A percentile compares a stretch with the other conserved stretches of the same genome.
Evolutionary conservation across 495 filamentous ascomycete species (phyloP).

Genomic region (Penicillium cosmopolitanum): DNA sequence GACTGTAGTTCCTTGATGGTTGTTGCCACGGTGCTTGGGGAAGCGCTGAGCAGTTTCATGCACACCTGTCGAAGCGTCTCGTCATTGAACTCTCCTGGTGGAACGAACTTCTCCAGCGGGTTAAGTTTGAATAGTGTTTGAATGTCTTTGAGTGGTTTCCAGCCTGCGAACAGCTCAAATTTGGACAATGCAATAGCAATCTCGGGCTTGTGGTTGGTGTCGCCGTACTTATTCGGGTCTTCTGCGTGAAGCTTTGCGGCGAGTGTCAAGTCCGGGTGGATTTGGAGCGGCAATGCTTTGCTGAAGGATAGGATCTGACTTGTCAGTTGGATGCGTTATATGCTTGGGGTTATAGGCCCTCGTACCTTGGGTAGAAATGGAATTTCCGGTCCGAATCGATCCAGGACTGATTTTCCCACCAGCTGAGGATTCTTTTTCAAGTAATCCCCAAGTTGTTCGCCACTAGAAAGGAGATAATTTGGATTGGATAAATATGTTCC

Average conservation of each 20-base stretch:
- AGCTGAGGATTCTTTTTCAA: conserved; percentile 67
- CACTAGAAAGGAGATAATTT: conserved; percentile 61
- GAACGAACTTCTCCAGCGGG: conserved; percentile 57
- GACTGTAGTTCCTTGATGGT: conserved; percentile 54
- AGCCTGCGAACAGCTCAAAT: conserved; percentile 81
- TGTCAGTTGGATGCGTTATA: background rate
- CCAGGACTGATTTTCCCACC: conserved; percentile 63
- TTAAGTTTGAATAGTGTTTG: conserved; percentile 59
- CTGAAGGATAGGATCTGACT: conserved; percentile 70
- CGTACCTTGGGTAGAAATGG: conserved; percentile 75
- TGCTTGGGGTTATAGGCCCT: background rate
- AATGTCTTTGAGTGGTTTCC: conserved; percentile 68
- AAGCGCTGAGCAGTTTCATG: conserved; percentile 56
- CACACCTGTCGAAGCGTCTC: conserved; percentile 64
- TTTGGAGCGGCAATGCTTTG: conserved; percentile 80
- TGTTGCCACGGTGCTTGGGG: conserved; percentile 52
- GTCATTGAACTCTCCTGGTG: conserved; percentile 57
- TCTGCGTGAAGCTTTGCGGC: conserved; percentile 63
- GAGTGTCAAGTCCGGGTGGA: conserved; percentile 73
- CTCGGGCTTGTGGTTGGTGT: conserved; percentile 82
- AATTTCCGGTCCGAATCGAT: conserved; percentile 67
- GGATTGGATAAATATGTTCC: conserved; percentile 77
- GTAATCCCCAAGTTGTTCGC: conserved; percentile 66
- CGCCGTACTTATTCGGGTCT: conserved; percentile 67
- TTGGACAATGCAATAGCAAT: conserved; percentile 76